These are phyloP conservation scores for Dendrobium officinale DNA, from an alignment of 106 monocot genomes.

Conservation along the genomic window DNA sequence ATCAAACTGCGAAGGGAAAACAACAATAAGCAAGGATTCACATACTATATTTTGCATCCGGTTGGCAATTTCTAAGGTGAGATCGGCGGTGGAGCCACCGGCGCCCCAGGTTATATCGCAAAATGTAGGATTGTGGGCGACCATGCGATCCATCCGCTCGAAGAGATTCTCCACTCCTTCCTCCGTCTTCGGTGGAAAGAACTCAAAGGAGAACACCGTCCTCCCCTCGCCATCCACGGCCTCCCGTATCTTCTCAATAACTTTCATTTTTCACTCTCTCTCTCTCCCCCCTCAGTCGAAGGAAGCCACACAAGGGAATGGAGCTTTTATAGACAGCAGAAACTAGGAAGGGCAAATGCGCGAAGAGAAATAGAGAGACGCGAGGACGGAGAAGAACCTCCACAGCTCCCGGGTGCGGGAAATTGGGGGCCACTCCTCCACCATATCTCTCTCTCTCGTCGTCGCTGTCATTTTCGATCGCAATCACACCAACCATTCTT, in stretches of 20 bases:
- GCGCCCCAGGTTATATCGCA: slow-evolving; percentile 97
- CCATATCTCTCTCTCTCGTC: too few relatives aligned
- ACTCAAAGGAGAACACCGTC: slow-evolving; percentile 94
- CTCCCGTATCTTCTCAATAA: slow-evolving; percentile 67
- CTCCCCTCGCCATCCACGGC: slow-evolving; percentile 40
- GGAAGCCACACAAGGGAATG: too few relatives aligned
- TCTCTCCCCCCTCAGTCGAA: too few relatives aligned
- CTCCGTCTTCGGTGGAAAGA: slow-evolving; percentile 82
- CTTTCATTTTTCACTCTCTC: slow-evolving; percentile 54
- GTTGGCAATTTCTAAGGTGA: slow-evolving; percentile 86
- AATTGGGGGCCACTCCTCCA: too few relatives aligned
- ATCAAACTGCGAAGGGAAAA: background rate
- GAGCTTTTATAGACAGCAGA: too few relatives aligned
- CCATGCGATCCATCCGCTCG: slow-evolving; percentile 89
- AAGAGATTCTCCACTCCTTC: slow-evolving; percentile 87
- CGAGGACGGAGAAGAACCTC: too few relatives aligned
- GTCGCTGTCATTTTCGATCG: too few relatives aligned
- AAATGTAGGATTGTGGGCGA: slow-evolving; percentile 70
- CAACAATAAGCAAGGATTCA: background rate
- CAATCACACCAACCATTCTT: too few relatives aligned
- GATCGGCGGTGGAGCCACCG: slow-evolving; percentile 78
- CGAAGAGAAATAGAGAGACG: too few relatives aligned
- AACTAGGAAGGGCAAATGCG: too few relatives aligned
- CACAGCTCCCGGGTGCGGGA: too few relatives aligned
- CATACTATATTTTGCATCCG: slow-evolving; percentile 91